These are phyloP conservation scores for Capsicum pubescens DNA, from an alignment of 257 asterid genomes.

Conservation along the genomic window DNA sequence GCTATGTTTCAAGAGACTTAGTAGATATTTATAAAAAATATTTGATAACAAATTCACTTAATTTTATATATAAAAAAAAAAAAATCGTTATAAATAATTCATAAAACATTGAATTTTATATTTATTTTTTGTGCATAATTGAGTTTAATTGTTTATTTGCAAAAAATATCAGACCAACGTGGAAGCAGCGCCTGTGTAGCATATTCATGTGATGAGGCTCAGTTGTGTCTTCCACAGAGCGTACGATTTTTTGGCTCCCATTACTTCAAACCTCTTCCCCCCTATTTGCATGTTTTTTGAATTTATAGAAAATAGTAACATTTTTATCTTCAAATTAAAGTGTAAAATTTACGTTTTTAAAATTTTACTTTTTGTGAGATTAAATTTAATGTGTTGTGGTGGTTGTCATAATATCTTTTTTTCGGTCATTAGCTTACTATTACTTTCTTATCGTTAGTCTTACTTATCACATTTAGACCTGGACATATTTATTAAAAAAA, in stretches of 20 bases:
- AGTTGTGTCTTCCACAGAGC: constrained; percentile 8
- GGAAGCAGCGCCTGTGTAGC: constrained; percentile 14
- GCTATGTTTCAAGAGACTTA: too few relatives aligned
- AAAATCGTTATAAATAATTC: neutral
- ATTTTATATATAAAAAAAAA: neutral
- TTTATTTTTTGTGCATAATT: neutral
- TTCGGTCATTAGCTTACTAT: too few relatives aligned
- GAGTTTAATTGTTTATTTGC: neutral
- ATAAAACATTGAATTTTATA: neutral
- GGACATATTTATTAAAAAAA: too few relatives aligned
- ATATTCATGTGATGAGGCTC: constrained; percentile 18
- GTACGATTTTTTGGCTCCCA: neutral
- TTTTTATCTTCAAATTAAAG: neutral
- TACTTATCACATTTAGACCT: too few relatives aligned
- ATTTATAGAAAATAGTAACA: accelerated
- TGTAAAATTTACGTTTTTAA: too few relatives aligned
- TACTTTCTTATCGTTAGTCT: too few relatives aligned
- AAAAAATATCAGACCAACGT: constrained; percentile 24
- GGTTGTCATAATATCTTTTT: too few relatives aligned
- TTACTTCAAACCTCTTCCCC: neutral
- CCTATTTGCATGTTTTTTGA: neutral
- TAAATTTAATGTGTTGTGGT: too few relatives aligned
- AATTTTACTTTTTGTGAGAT: too few relatives aligned
- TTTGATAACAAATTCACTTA: too few relatives aligned
- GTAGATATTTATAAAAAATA: too few relatives aligned